Base-by-base conservation (phyloP, 768 basidiomycete species). In the Sarcomyxa edulis region DNA sequence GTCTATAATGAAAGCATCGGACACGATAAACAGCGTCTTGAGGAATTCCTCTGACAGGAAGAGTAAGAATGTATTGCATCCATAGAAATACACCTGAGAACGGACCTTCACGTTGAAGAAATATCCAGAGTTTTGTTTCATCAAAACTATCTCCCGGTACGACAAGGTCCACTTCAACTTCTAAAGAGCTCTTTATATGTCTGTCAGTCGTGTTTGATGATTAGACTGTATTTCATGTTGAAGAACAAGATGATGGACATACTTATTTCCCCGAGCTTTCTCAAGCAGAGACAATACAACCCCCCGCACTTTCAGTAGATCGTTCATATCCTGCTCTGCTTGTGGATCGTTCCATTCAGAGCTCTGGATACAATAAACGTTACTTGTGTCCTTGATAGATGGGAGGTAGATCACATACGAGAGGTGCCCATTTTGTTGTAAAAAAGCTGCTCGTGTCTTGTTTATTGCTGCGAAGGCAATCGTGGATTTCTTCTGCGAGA, bases 401-500 rank as follows among this genome's bases (percentile, higher is more conserved):
- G 27, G 18, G 7, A n/a, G n/a, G n/a, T n/a, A 28, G 12, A 23
- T 22, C 30, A 61, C 81, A 23, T 49, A 90, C 92, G 43, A 88
- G 51, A 16, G 77, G 71, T 30, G 48, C 52, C 92, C 92, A 95
- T n/a, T 61, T 64, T 3, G 64, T 68, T 44, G 66, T 64, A 51
- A 93, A 95, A n/a, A 88, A n/a, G n/a, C n/a, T n/a, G n/a, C n/a
- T n/a, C n/a, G n/a, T n/a, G n/a, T n/a, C 32, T 61, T 55, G 12
- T 27, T 12, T 29, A 6, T n/a, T 30, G 9, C 26, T 9, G 16
- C 34, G 8, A 55, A 57, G 47, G 16, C 66, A 61, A 20, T 73
- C 68, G 48, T 87, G 72, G 39, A 94, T 77, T 58, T 97, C 95
- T 59, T 96, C 93, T 0, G 90, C 86, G 5, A 96, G 73, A 53